Base-by-base conservation (phyloP, 2,329 filamentous ascomycete genomes). In the Lasiodiplodia citricola region DNA sequence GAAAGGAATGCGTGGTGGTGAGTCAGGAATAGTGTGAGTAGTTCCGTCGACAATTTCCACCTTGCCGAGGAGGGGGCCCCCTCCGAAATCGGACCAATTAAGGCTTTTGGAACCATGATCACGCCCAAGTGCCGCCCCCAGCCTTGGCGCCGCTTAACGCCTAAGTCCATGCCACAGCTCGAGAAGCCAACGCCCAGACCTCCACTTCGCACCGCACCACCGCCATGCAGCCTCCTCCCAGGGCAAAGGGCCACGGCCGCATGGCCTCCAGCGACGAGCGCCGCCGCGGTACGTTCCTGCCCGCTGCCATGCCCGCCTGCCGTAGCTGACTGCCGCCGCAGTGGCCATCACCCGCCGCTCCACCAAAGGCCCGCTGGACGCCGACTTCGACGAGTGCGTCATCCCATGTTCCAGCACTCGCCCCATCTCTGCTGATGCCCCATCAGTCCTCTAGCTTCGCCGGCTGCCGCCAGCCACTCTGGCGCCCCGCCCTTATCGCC, bases 341-440 rank as follows among this genome's bases (percentile, higher is more conserved):
- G 87, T 86, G 56, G 81, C 86, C n/a, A 82, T 90, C 55, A 87
- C 90, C 10, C 85, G 91, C 63, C 88, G 90, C 52, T 87, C 90
- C 55, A 96, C 93, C 4, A 92, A 90, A 79, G 93, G 92, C 0
- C 93, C 93, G 4, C 83, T 97, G 23, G 93, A 80, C 67, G 71
- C 69, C 63, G 75, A 96, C 74, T 82, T 84, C 70, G 88, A 90
- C 71, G 91, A 95, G 91, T 95, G 85, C 80, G 89, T 79, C 25
- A 51, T 50, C 62, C 70, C 64, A 52, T 50, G 35, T 62, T 51
- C 31, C 73, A 72, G 21, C 75, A 51, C 73, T 73, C 70, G 76
- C 77, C 71, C 50, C 47, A 25, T 31, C 35, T 70, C 72, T 65
- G 68, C 70, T 68, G 70, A 72, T 55, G 70, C 72, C 11, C 66